Evolutionary conservation across 1,139 yeast species (phyloP).

Genomic region (Yamadazyma diospyri): DNA sequence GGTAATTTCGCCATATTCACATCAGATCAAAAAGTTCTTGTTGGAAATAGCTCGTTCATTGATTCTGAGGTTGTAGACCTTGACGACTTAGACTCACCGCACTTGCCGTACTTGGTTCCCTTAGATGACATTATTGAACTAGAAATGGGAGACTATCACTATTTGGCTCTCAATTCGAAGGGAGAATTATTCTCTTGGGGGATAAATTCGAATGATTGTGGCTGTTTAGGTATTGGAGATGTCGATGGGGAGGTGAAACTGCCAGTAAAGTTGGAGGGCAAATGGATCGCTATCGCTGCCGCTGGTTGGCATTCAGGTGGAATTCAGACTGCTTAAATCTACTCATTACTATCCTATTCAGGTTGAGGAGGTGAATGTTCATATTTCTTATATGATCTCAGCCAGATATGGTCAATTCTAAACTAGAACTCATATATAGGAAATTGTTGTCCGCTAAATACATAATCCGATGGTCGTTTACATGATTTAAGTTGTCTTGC

Average conservation of each 20-base stretch:
- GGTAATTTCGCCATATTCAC: conserved; percentile 52
- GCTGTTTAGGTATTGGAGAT: conserved; percentile 67
- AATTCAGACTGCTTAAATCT: conserved; percentile 2
- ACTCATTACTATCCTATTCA: too few species aligned
- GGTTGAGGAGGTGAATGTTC: too few species aligned
- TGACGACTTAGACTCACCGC: conserved; percentile 21
- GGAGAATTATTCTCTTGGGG: conserved; percentile 76
- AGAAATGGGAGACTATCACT: conserved; percentile 74
- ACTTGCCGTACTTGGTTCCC: conserved; percentile 25
- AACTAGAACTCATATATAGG: too few species aligned
- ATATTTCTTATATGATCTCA: too few species aligned
- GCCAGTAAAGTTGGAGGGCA: conserved; percentile 45
- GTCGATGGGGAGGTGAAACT: conserved; percentile 24
- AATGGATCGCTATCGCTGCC: conserved; percentile 54
- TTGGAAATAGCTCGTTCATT: conserved; percentile 28
- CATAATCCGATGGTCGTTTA: too few species aligned
- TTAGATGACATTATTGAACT: conserved; percentile 47
- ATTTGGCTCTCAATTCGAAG: conserved; percentile 53
- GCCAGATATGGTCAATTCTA: too few species aligned
- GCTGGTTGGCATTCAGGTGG: conserved; percentile 85
- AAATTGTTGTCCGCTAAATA: conserved; percentile 1
- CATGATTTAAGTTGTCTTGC: too few species aligned
- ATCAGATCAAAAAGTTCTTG: conserved; percentile 39
- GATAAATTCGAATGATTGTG: conserved; percentile 56
- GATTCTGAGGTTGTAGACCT: conserved; percentile 9